A percentile compares a stretch with the other conserved stretches of the same genome.
phyloP scores from a whole-genome alignment of 805 yeast species.

The Metschnikowia sp. region DNA sequence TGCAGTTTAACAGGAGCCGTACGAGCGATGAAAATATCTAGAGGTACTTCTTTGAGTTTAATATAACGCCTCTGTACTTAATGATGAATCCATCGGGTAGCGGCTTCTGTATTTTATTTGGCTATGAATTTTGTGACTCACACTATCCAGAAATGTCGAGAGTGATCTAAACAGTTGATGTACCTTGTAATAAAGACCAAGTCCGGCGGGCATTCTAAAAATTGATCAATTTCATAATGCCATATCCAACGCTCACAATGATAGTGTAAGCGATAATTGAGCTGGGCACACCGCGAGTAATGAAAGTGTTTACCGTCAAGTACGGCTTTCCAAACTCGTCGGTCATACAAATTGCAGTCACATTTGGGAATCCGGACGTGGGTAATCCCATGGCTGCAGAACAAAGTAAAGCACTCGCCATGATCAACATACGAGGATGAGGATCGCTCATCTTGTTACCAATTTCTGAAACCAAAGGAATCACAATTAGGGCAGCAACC shows the following conservation, averaged over 20 bases:
- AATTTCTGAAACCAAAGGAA: conserved; percentile 86
- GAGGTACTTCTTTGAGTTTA: too few species aligned
- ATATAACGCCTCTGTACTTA: too few species aligned
- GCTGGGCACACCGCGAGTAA: conserved; percentile 87
- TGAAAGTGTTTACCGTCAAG: conserved; percentile 79
- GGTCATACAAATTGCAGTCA: conserved; percentile 91
- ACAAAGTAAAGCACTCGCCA: conserved; percentile 64
- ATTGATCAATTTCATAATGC: conserved; percentile 51
- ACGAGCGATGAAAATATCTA: too few species aligned
- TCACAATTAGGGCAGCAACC: conserved; percentile 90
- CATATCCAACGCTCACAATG: conserved; percentile 76
- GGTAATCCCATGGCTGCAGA: conserved; percentile 98
- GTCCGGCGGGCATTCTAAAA: conserved; percentile 18
- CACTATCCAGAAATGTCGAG: neutral
- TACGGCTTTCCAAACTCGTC: conserved; percentile 92
- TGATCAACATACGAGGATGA: conserved; percentile 79
- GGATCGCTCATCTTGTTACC: conserved; percentile 75
- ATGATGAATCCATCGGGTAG: too few species aligned
- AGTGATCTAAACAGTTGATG: neutral
- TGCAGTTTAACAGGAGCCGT: too few species aligned
- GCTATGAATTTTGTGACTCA: neutral
- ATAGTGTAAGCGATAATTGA: conserved; percentile 71
- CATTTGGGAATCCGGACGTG: conserved; percentile 96
- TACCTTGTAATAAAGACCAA: too few species aligned
- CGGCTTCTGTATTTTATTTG: too few species aligned